Percentiles rank a stretch among this genome's conserved stretches.
These are phyloP conservation scores for Kurtzmaniella cleridarum DNA, from an alignment of 805 yeast genomes.

Conservation along the genomic window DNA sequence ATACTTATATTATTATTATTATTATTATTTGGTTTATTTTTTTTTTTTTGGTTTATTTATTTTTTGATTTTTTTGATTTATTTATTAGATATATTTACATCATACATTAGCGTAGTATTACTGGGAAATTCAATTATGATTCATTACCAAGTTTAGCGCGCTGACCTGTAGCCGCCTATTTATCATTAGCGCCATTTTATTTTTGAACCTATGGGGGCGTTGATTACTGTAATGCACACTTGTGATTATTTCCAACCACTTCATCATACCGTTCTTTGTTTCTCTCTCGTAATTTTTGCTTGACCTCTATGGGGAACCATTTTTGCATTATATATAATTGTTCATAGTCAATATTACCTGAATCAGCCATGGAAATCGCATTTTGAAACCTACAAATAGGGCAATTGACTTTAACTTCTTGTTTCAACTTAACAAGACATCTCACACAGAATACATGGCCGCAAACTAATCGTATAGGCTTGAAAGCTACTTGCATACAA, in stretches of 20 bases:
- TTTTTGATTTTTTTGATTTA: no score
- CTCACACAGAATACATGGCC: constrained; percentile 69
- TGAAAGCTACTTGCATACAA: constrained; percentile 64
- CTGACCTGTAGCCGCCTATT: no score
- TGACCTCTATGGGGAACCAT: constrained; percentile 64
- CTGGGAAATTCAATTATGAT: no score
- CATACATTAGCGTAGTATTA: no score
- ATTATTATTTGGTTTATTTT: no score
- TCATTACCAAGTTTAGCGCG: no score
- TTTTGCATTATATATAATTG: constrained; percentile 48
- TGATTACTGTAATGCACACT: constrained; percentile 3
- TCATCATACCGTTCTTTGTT: constrained; percentile 33
- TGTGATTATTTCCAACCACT: constrained; percentile 14
- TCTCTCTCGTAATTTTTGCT: constrained; percentile 53
- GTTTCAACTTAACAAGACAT: constrained; percentile 63
- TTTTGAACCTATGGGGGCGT: no score
- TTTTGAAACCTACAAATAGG: constrained; percentile 57
- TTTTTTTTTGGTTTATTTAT: no score
- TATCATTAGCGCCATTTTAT: no score
- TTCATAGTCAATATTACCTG: constrained; percentile 51
- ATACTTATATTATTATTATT: no score
- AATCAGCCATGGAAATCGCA: constrained; percentile 55
- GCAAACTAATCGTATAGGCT: constrained; percentile 62
- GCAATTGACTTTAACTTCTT: constrained; percentile 53
- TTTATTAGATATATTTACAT: no score